Evolutionary conservation across 2,329 filamentous ascomycete species (phyloP).

Genomic region (Colletotrichum somersetense): DNA sequence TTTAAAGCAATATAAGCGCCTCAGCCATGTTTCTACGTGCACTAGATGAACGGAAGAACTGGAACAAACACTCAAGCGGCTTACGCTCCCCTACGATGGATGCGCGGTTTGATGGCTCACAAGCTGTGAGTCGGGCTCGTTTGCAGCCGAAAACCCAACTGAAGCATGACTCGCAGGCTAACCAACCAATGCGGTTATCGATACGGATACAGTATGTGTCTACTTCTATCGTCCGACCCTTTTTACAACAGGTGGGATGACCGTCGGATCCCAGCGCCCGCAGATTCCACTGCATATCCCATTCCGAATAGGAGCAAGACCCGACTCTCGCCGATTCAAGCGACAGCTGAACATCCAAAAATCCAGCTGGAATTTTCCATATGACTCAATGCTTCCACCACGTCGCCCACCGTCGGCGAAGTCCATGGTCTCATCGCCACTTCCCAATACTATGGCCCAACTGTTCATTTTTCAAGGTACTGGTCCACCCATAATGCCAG

Average conservation of each 20-base stretch:
- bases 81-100: background rate
- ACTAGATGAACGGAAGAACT: background rate
- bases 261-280: conserved; percentile 7
- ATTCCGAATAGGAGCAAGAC: too few relatives aligned
- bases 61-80: background rate
- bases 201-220: background rate
- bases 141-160: background rate
- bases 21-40: background rate
- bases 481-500: conserved; percentile 16
- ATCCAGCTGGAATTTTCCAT: background rate
- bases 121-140: background rate
- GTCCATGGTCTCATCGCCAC: conserved; percentile 24
- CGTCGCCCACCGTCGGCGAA: conserved; percentile 8
- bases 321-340: background rate
- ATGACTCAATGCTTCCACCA: background rate
- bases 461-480: conserved; percentile 16
- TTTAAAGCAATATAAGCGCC: too few relatives aligned
- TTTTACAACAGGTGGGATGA: background rate
- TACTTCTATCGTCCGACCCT: background rate
- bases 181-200: background rate
- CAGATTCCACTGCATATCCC: too few relatives aligned
- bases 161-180: background rate
- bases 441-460: conserved; percentile 1
- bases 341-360: background rate
- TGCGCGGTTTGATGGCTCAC: background rate